Conservation (phyloP, 352 stramenopile species). For the Globisporangium orthogonon region DNA sequence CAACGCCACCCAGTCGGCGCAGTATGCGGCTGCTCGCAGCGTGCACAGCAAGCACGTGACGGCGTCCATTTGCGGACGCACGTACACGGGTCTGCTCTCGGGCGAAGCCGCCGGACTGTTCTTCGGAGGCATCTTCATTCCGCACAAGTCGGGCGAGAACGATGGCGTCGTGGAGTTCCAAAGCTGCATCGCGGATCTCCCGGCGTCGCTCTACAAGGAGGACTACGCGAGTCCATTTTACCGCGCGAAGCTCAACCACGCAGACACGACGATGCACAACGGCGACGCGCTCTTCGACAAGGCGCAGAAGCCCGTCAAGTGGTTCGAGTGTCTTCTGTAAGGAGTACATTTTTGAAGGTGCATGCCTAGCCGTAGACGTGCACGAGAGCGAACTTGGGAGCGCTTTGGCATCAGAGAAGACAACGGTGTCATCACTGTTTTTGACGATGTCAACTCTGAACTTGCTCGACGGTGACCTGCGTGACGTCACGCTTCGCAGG, state of each 20-base stretch:
- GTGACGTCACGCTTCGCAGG: conserved; percentile 4
- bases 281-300: conserved; percentile 43
- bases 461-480: background rate
- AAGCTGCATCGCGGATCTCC: conserved; percentile 40
- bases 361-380: background rate
- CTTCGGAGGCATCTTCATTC: conserved; percentile 9
- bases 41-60: conserved; percentile 25
- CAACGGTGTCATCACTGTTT: background rate
- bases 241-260: conserved; percentile 53
- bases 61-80: conserved; percentile 35
- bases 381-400: background rate
- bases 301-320: conserved; percentile 54
- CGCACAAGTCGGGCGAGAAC: conserved; percentile 15
- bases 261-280: conserved; percentile 55
- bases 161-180: conserved; percentile 41
- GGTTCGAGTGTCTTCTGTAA: conserved; percentile 68
- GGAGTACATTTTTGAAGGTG: conserved; percentile 16
- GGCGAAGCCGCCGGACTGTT: conserved; percentile 21
- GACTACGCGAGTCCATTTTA: conserved; percentile 47
- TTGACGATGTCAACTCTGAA: background rate
- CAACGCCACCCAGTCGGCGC: conserved; percentile 13
- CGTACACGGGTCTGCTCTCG: conserved; percentile 30
- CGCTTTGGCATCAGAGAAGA: too few relatives aligned
- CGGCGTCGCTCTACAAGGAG: conserved; percentile 23
- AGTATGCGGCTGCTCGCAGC: conserved; percentile 24